Percentiles rank a stretch among this genome's conserved stretches.
These are phyloP conservation scores for Rhynchospora pubera DNA, from an alignment of 176 grass and related monocot species.

Conservation along the genomic window DNA sequence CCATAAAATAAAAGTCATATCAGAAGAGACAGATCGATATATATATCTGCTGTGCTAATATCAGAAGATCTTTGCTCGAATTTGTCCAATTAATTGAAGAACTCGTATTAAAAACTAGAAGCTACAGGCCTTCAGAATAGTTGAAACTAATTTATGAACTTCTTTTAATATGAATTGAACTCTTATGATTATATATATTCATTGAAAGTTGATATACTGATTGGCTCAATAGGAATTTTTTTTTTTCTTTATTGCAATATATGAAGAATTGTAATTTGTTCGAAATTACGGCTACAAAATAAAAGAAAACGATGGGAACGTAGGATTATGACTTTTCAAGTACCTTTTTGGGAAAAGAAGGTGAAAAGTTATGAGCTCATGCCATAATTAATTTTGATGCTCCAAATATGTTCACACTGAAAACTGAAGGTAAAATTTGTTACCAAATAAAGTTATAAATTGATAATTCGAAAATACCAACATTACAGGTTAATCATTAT, in stretches of 20 bases:
- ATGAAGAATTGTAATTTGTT: not conserved
- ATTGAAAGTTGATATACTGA: not conserved
- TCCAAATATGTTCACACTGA: not conserved
- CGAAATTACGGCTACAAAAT: not conserved
- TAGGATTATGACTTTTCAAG: not conserved
- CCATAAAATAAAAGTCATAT: not conserved
- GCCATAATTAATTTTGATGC: not conserved
- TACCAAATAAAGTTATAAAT: not conserved
- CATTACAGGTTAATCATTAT: too few species aligned
- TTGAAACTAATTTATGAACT: not conserved
- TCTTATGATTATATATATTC: not conserved
- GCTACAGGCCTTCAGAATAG: not conserved
- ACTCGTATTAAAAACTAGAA: not conserved
- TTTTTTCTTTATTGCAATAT: not conserved
- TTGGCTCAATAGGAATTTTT: not conserved
- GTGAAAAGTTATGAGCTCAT: conserved; percentile 2
- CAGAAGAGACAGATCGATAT: conserved; percentile 2
- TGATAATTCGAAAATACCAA: not conserved
- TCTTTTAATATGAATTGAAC: not conserved
- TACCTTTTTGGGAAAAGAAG: not conserved
- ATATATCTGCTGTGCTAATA: not conserved
- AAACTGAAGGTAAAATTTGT: not conserved
- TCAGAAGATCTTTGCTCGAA: not conserved
- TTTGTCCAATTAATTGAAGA: not conserved
- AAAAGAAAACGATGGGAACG: not conserved